Percentiles rank a stretch among this genome's conserved stretches.
Evolutionary conservation across 1,284 basidiomycete species (phyloP).

Genomic region (Rhodotorula sp.): DNA sequence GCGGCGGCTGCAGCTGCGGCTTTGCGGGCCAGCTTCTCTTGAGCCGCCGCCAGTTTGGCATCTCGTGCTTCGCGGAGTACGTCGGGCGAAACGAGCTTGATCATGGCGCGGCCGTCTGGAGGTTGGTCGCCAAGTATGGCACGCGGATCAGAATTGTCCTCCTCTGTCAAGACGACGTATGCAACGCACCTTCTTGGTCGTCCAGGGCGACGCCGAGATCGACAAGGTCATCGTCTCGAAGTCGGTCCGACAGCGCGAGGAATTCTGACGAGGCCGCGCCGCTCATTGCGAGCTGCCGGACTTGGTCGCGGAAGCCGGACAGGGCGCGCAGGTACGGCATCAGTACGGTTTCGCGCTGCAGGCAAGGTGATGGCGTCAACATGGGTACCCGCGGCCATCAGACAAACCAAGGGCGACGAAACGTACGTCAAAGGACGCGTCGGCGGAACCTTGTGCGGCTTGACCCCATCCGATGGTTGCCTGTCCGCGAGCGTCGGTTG

Average conservation of each 20-base stretch:
- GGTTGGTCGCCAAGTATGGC: neutral
- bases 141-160: neutral
- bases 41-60: slow-evolving; percentile 71
- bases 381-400: neutral
- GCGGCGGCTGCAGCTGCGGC: slow-evolving; percentile 69
- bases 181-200: slow-evolving; percentile 78
- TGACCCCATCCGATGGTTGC: slow-evolving; percentile 55
- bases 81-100: slow-evolving; percentile 84
- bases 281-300: slow-evolving; percentile 79
- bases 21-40: slow-evolving; percentile 79
- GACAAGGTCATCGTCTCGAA: slow-evolving; percentile 86
- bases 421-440: slow-evolving; percentile 60
- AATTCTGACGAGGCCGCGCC: slow-evolving; percentile 66
- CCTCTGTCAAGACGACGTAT: neutral
- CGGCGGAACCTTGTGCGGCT: slow-evolving; percentile 42
- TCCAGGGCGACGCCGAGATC: slow-evolving; percentile 93
- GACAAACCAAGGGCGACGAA: slow-evolving; percentile 27
- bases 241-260: slow-evolving; percentile 76
- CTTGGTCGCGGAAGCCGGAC: slow-evolving; percentile 86
- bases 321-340: slow-evolving; percentile 86
- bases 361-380: neutral
- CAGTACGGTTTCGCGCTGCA: slow-evolving; percentile 64
- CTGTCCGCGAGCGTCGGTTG: slow-evolving; percentile 33
- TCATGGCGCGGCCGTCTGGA: slow-evolving; percentile 84
- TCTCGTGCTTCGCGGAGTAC: slow-evolving; percentile 80